Evolutionary conservation across 2,329 filamentous ascomycete genomes (phyloP), one percentile per base, ranked within the genome.

Genomic region (Colletotrichum sp.): DNA sequence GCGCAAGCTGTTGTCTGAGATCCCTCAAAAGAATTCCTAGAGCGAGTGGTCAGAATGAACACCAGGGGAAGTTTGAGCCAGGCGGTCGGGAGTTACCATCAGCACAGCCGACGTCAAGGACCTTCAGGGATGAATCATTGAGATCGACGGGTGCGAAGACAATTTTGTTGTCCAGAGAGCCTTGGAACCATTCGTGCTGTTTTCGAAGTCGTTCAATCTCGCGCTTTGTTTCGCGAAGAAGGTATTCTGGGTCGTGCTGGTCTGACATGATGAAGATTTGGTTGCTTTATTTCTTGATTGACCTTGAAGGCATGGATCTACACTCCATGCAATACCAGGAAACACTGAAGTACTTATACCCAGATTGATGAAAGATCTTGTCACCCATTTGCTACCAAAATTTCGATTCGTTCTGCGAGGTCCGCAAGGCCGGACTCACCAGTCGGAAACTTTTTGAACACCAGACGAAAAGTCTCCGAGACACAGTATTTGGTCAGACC

Each of bases 111-210:
- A 65, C 27, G 3, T 54, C 47, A 4, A 38, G n/a, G 0, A 66
- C 63, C 27, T n/a, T 66, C 0, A 66, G 63, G 2, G 18, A 21
- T 5, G 63, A n/a, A 55, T 54, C 21, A 11, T 15, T 8, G 47
- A 66, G 63, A 31, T 57, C 15, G 9, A 66, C 63, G 2, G 47
- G n/a, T 27, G 47, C 29, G 11, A 66, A 55, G 43, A 66, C 29
- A 55, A 57, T 34, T 21, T 27, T 55, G 29, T 55, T 27, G 1
- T 66, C 21, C 29, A 55, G 8, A n/a, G 47, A 55, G 6, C 16
- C 47, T 21, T 18, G 5, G 7, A 34, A 36, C 43, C 63, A 66
- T 31, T 21, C n/a, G 29, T 55, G 63, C 63, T 66, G 63, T 2
- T 54, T 34, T 31, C 18, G 63, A 6, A 55, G 47, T 2, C 63